Percentiles rank a stretch among this genome's conserved stretches.
Evolutionary conservation across 208 protist genomes (phyloP).

Genomic region (Polymyxa betae): DNA sequence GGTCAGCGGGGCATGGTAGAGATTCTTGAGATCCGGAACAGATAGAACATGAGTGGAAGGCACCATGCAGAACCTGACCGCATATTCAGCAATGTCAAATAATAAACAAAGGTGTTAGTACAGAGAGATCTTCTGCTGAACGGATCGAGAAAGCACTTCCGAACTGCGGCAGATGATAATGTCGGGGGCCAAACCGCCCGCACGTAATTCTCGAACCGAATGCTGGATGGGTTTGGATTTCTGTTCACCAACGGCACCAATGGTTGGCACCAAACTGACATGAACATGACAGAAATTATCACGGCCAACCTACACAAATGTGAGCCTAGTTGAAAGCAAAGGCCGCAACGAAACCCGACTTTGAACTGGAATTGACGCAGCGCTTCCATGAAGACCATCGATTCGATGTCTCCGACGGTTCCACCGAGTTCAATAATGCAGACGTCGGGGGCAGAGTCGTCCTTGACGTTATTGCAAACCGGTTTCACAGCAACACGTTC

Average conservation of each 20-base stretch:
- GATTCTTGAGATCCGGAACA: constrained; percentile 90
- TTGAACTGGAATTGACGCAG: constrained; percentile 86
- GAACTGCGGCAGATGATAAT: constrained; percentile 95
- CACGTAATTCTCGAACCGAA: constrained; percentile 84
- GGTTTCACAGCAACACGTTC: constrained; percentile 82
- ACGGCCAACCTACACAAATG: constrained; percentile 61
- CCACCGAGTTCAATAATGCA: constrained; percentile 96
- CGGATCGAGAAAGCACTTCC: constrained; percentile 74
- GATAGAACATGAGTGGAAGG: constrained; percentile 86
- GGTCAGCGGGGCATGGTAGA: constrained; percentile 86
- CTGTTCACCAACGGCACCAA: constrained; percentile 87
- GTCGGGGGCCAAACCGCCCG: constrained; percentile 94
- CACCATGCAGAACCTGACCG: constrained; percentile 91
- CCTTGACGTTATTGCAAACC: constrained; percentile 74
- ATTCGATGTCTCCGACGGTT: constrained; percentile 98
- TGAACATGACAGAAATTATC: constrained; percentile 78
- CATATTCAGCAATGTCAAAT: background rate
- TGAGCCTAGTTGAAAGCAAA: background rate
- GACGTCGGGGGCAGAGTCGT: constrained; percentile 77
- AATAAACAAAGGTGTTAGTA: constrained; percentile 80
- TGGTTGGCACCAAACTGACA: constrained; percentile 73
- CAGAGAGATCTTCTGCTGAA: constrained; percentile 85
- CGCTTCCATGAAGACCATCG: constrained; percentile 96
- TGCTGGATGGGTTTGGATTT: constrained; percentile 98
- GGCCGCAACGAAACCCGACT: constrained; percentile 58